Percentiles rank a stretch among this genome's conserved stretches.
Conservation (phyloP, 2,329 filamentous ascomycete genomes). For the Tolypocladium paradoxum region DNA sequence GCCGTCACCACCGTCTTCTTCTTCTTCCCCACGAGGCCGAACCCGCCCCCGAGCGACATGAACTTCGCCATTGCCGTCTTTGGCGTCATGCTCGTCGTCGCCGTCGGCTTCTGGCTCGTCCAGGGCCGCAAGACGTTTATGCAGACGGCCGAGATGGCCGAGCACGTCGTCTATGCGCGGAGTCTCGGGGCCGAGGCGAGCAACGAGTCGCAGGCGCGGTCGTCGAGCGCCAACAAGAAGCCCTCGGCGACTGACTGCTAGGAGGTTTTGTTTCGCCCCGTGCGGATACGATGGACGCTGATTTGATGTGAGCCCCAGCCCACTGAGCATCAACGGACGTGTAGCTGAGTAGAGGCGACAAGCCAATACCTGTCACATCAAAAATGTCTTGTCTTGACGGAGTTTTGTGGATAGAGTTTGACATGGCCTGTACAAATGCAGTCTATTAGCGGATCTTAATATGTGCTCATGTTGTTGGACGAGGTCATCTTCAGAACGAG, state of each 20-base stretch:
- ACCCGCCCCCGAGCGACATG: constrained; percentile 37
- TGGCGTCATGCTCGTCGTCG: constrained; percentile 40
- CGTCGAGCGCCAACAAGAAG: neutral
- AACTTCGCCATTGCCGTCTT: constrained; percentile 48
- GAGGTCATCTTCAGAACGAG: neutral
- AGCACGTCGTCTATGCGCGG: constrained; percentile 7
- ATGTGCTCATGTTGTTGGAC: too few relatives aligned
- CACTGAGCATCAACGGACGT: neutral
- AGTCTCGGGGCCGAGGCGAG: neutral
- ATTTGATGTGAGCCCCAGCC: too few relatives aligned
- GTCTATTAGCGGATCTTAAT: neutral
- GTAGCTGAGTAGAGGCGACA: neutral
- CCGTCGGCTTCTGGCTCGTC: constrained; percentile 38
- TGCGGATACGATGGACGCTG: neutral
- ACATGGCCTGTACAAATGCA: neutral
- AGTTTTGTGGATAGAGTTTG: too few relatives aligned
- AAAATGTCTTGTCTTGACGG: too few relatives aligned
- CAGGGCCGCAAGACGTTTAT: constrained; percentile 26
- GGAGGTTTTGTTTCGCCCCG: neutral
- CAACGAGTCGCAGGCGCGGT: neutral
- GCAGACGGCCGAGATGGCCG: constrained; percentile 9
- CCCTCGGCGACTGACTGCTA: neutral
- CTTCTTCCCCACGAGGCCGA: constrained; percentile 37
- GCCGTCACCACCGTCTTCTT: constrained; percentile 42
- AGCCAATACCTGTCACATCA: neutral